Base-by-base conservation (phyloP, 225 moss, liverwort and hornwort genomes). In the Climacium dendroides region DNA sequence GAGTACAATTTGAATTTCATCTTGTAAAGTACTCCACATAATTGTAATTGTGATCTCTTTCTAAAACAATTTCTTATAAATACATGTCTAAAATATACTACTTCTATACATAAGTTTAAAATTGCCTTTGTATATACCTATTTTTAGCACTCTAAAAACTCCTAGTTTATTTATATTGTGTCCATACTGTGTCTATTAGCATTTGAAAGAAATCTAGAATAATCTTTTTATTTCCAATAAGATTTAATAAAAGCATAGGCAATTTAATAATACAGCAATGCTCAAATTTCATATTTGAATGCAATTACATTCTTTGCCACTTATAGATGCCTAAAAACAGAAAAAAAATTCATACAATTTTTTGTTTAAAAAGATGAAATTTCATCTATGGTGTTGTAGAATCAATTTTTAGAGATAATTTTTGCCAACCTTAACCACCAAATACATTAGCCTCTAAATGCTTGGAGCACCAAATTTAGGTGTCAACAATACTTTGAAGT, bases 21-120 rank as follows among this genome's bases (percentile, higher is more conserved):
- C 15, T 1, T 24, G 1, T 39, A 15, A 5, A 0, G 3, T 70
- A 41, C 25, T 1, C 5, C 9, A 41, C 5, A 5, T 70, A 25
- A 9, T 25, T 70, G 25, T 15, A 25, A 15, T 41, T 70, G 26
- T 9, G 5, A 15, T 2, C 9, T 25, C 5, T 41, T 41, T 26
- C 9, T 8, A 41, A 3, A 70, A 39, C 3, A 1, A 0, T 5
- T 15, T 43, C 6, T 3, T 28, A 28, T 9, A 43, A 43, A 43
- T 28, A 26, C 2, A 19, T 71, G 16, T 28, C 8, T 71, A 43
- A 43, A 71, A 9, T 71, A 9, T 10, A 43, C 3, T 71, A 43
- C 5, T 3, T 28, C 3, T 43, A 26, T 43, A 26, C 2, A 43
- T 70, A 70, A 69, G 15, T 70, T 3, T 41, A 1, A 5, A 0